Percentiles rank a stretch among this genome's conserved stretches.
Evolutionary conservation across 164 flowering plant genomes (phyloP).

Genomic region (Vitis labrusca): DNA sequence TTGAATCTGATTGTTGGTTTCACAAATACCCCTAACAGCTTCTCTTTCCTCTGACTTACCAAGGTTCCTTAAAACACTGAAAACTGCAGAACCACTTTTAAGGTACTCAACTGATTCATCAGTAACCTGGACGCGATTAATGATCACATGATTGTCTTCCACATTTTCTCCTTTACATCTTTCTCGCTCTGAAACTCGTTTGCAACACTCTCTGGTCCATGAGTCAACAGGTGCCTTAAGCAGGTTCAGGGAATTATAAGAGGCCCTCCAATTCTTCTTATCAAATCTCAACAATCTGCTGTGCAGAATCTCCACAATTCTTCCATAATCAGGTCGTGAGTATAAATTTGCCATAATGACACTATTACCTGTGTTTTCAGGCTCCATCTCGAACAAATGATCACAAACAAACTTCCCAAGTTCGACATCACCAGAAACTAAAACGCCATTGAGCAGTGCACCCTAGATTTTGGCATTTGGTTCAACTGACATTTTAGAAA

Average conservation of each 20-base stretch:
- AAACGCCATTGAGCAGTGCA: constrained; percentile 73
- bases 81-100: too few species aligned
- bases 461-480: constrained; percentile 84
- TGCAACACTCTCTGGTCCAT: constrained; percentile 35
- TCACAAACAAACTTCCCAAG: constrained; percentile 62
- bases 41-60: constrained; percentile 15
- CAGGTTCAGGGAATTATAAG: constrained; percentile 29
- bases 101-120: constrained; percentile 3
- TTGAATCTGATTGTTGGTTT: background rate
- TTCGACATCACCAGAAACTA: constrained; percentile 57
- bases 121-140: constrained; percentile 16
- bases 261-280: constrained; percentile 21
- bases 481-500: constrained; percentile 65
- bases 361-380: constrained; percentile 70
- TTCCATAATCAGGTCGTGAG: constrained; percentile 37
- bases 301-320: constrained; percentile 35
- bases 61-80: too few species aligned
- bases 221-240: constrained; percentile 30
- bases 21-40: constrained; percentile 1
- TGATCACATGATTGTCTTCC: constrained; percentile 18
- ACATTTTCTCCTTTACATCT: constrained; percentile 17
- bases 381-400: constrained; percentile 66
- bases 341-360: constrained; percentile 72
- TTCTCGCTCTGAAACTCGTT: constrained; percentile 29
- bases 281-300: constrained; percentile 27